Evolutionary conservation across 2,329 filamentous ascomycete genomes (phyloP).

Genomic region (Polytolypa hystricis): DNA sequence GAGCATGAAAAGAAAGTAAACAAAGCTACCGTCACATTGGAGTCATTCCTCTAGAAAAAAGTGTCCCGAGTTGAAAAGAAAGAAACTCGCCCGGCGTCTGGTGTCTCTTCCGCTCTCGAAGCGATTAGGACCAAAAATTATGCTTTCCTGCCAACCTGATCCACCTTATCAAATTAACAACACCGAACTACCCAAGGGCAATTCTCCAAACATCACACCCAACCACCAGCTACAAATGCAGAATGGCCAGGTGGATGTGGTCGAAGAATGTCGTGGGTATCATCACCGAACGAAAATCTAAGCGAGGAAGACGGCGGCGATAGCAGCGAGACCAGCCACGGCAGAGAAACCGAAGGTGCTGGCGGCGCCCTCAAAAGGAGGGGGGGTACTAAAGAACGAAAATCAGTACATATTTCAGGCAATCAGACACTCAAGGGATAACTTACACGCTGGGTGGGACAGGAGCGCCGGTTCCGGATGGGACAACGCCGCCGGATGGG

Average conservation of each 20-base stretch:
- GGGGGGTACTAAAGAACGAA: conserved; percentile 8
- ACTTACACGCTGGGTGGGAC: conserved; percentile 5
- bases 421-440: conserved; percentile 1
- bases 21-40: too few species aligned
- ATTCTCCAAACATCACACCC: neutral
- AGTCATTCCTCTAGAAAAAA: too few species aligned
- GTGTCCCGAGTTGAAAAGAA: too few species aligned
- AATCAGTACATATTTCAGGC: neutral
- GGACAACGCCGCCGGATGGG: conserved; percentile 5
- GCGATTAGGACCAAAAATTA: too few species aligned
- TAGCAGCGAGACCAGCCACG: conserved; percentile 19
- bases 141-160: too few species aligned
- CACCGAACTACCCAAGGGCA: too few species aligned
- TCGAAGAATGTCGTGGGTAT: conserved; percentile 12
- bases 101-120: too few species aligned
- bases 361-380: conserved; percentile 21
- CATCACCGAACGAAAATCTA: conserved; percentile 17
- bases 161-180: too few species aligned
- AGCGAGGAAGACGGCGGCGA: conserved; percentile 21
- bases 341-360: conserved; percentile 18
- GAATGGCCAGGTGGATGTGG: conserved; percentile 1
- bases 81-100: too few species aligned
- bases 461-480: conserved; percentile 4
- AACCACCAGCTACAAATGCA: neutral
- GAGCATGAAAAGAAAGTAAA: too few species aligned